These are phyloP conservation scores for Candida gorgasii DNA, from an alignment of 805 yeast genomes.

Conservation along the genomic window DNA sequence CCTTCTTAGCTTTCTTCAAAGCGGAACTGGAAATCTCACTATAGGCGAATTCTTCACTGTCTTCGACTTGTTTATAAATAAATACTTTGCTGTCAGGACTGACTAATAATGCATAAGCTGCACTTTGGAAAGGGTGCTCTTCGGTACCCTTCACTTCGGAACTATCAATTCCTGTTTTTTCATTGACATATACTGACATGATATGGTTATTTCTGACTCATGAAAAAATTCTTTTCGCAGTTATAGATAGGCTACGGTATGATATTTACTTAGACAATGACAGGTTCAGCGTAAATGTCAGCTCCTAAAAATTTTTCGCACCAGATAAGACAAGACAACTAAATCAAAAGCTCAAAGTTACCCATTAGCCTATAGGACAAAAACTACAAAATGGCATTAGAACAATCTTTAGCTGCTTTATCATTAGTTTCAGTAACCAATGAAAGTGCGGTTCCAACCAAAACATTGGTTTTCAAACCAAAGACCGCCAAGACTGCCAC, in stretches of 20 bases:
- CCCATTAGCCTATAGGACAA: background rate
- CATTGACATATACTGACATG: constrained; percentile 69
- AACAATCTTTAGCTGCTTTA: constrained; percentile 64
- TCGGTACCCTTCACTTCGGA: constrained; percentile 56
- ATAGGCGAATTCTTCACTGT: constrained; percentile 51
- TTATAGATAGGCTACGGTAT: background rate
- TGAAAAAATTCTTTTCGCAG: background rate
- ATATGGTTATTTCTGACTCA: constrained; percentile 6
- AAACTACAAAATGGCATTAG: constrained; percentile 54
- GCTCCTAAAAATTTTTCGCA: constrained; percentile 7
- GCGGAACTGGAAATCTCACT: constrained; percentile 86
- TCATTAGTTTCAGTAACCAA: constrained; percentile 58
- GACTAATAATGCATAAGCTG: constrained; percentile 76
- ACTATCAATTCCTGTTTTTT: constrained; percentile 66
- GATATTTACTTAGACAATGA: background rate
- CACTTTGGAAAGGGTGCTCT: constrained; percentile 69
- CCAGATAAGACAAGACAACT: constrained; percentile 2
- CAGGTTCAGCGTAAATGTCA: background rate
- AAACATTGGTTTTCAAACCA: constrained; percentile 85
- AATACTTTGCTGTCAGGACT: constrained; percentile 56
- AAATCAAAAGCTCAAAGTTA: background rate
- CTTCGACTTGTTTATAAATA: constrained; percentile 62
- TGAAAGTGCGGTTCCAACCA: constrained; percentile 56
- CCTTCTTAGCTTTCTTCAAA: constrained; percentile 93
- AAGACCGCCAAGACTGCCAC: constrained; percentile 81